phyloP scores from a whole-genome alignment of 495 filamentous ascomycete species.

The Aspergillus bertholletiae region DNA sequence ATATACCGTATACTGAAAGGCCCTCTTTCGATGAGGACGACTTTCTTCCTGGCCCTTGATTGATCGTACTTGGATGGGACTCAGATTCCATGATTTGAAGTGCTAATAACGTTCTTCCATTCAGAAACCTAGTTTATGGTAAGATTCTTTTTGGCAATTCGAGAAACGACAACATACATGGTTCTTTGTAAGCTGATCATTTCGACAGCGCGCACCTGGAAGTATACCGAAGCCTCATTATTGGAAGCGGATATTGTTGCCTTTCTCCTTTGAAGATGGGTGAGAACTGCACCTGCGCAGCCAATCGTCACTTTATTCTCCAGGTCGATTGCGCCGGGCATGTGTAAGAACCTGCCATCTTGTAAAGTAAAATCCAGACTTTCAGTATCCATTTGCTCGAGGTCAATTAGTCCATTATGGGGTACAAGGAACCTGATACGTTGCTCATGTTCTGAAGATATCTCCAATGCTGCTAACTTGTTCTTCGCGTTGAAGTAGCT shows the following conservation, averaged over 20 bases:
- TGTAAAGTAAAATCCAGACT: constrained; percentile 47
- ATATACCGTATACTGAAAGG: constrained; percentile 84
- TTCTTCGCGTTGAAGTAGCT: constrained; percentile 64
- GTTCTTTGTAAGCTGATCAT: constrained; percentile 75
- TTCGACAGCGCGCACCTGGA: constrained; percentile 61
- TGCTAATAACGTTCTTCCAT: constrained; percentile 71
- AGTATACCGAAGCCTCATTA: constrained; percentile 47
- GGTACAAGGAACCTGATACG: constrained; percentile 52
- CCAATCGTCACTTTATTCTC: constrained; percentile 73
- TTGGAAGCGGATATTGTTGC: constrained; percentile 55
- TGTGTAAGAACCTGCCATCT: constrained; percentile 66
- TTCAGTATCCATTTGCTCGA: constrained; percentile 41
- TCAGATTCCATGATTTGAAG: constrained; percentile 86
- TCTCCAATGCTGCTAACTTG: constrained; percentile 57
- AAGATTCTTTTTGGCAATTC: not conserved
- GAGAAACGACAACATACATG: constrained; percentile 51
- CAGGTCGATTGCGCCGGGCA: constrained; percentile 72
- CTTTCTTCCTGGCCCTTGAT: constrained; percentile 67
- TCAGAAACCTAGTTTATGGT: constrained; percentile 60
- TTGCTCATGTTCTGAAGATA: constrained; percentile 33
- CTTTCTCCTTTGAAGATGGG: constrained; percentile 70
- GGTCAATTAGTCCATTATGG: constrained; percentile 45
- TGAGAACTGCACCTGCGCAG: constrained; percentile 81
- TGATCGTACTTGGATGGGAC: constrained; percentile 78
- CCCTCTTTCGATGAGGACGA: constrained; percentile 77